Evolutionary conservation across 805 yeast genomes (phyloP), one percentile per base, ranked within the genome.

Genomic region (Tetrapisispora iriomotensis): DNA sequence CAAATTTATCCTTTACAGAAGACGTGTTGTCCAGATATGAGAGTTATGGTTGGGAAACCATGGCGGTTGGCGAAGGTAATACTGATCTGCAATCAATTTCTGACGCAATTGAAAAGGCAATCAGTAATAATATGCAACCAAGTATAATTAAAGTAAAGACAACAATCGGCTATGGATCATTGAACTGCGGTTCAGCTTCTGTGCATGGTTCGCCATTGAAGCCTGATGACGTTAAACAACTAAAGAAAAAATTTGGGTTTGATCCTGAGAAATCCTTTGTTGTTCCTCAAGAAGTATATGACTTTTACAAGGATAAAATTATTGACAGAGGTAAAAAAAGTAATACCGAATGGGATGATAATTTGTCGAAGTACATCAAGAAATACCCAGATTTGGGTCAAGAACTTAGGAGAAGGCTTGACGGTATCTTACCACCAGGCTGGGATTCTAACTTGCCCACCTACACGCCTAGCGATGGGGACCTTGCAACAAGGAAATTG

Each of bases 121-220:
- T 86, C 75, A 67, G 70, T 61, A 73, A 79, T 49, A 51, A 49
- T 34, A 74, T 80, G 67, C 86, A 87, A 74, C 98, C 98, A 65
- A 75, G 95, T 45, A 72, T 86, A 64, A 82, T 90, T 64, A 80
- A 86, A 66, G 71, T 90, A 61, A 74, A 78, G 59, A 92, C 98
- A 57, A 82, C 84, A 61, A 90, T 90, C 56, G 98, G 97, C 65
- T 88, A 61, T 70, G 97, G 98, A 59, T 92, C 97, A 37, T 62
- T 77, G 54, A 66, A 71, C 49, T 77, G 75, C 53, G 97, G 97
- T 56, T 76, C 95, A 46, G 90, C 82, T 67, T 71, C 81, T 54
- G 97, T 92, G 41, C 98, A 92, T 69, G 98, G 98, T 67, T 70
- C 95, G 49, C 95, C 98, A 56, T 76, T 90, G 67, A 87, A 88